Percentiles rank a stretch among this genome's conserved stretches.
Evolutionary conservation across 2,329 filamentous ascomycete species (phyloP).

Genomic region (Fusarium buharicum): DNA sequence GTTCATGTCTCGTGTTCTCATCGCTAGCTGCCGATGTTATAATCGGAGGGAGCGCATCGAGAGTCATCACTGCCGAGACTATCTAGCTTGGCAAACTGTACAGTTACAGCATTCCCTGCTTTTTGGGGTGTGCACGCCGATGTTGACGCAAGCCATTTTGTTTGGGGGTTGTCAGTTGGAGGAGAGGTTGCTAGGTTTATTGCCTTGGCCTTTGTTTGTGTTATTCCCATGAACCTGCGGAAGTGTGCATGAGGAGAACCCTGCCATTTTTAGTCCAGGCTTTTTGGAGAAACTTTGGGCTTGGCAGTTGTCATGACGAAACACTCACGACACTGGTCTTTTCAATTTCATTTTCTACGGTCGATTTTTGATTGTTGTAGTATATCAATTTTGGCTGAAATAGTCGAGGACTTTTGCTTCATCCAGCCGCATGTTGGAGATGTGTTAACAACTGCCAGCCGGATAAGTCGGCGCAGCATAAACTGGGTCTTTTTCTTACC

Average conservation of each 20-base stretch:
- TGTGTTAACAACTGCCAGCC: slow-evolving; percentile 3
- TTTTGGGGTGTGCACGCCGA: neutral
- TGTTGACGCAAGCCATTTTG: neutral
- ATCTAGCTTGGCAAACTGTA: slow-evolving; percentile 12
- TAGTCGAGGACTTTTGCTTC: neutral
- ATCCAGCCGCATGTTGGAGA: neutral
- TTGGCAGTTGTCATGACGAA: slow-evolving; percentile 29
- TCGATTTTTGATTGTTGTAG: neutral
- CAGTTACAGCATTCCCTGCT: neutral
- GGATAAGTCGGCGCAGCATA: slow-evolving; percentile 30
- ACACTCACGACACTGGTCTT: neutral
- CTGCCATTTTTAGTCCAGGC: slow-evolving; percentile 1
- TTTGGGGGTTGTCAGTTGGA: slow-evolving; percentile 1
- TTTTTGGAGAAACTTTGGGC: slow-evolving; percentile 33
- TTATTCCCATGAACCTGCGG: too few species aligned
- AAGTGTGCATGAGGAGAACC: slow-evolving; percentile 32
- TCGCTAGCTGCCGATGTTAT: neutral
- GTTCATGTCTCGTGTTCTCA: slow-evolving; percentile 9
- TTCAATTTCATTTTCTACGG: too few species aligned
- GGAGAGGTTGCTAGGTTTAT: slow-evolving; percentile 2
- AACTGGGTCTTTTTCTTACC: slow-evolving; percentile 22
- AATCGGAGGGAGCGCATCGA: neutral
- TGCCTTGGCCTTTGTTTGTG: neutral
- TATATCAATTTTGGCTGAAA: neutral
- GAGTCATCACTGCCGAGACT: slow-evolving; percentile 19